Conservation (phyloP, 495 filamentous ascomycete genomes). For the Xylaria intraflava region DNA sequence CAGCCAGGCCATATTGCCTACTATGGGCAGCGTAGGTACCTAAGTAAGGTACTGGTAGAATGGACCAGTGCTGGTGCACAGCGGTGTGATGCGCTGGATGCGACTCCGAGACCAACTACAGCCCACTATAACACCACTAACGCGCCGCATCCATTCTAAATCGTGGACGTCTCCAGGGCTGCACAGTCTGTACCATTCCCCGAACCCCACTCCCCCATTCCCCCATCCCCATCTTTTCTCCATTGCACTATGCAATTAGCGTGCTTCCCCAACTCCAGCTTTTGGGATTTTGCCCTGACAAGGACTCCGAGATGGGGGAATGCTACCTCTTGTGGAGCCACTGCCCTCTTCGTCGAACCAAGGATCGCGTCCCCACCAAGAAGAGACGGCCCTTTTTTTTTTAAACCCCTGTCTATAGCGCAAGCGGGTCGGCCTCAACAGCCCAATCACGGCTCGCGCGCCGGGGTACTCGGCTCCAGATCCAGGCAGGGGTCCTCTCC, state of each 20-base stretch:
- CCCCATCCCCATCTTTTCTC: conserved; percentile 11
- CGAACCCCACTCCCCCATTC: neutral
- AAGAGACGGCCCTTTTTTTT: conserved; percentile 28
- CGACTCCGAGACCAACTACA: too few species aligned
- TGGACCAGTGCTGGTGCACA: too few species aligned
- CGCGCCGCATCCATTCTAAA: too few species aligned
- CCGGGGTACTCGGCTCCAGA: conserved; percentile 10
- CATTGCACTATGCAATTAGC: conserved; percentile 5
- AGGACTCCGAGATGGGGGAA: conserved; percentile 8
- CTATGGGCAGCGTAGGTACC: too few species aligned
- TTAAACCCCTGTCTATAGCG: conserved; percentile 19
- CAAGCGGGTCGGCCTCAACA: conserved; percentile 16
- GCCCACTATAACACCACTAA: too few species aligned
- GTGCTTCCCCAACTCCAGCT: conserved; percentile 23
- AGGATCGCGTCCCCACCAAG: conserved; percentile 19
- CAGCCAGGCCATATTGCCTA: too few species aligned
- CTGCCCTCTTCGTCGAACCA: conserved; percentile 21
- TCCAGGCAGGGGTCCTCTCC: too few species aligned
- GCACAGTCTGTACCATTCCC: too few species aligned
- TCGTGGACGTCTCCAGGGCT: neutral
- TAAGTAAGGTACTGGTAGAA: too few species aligned
- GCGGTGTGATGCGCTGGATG: too few species aligned
- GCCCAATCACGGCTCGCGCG: conserved; percentile 19
- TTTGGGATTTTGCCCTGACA: conserved; percentile 13
- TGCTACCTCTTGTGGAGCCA: conserved; percentile 18